phyloP scores from a whole-genome alignment of 1,284 basidiomycete species.

The Cutaneotrichosporon sp. region DNA sequence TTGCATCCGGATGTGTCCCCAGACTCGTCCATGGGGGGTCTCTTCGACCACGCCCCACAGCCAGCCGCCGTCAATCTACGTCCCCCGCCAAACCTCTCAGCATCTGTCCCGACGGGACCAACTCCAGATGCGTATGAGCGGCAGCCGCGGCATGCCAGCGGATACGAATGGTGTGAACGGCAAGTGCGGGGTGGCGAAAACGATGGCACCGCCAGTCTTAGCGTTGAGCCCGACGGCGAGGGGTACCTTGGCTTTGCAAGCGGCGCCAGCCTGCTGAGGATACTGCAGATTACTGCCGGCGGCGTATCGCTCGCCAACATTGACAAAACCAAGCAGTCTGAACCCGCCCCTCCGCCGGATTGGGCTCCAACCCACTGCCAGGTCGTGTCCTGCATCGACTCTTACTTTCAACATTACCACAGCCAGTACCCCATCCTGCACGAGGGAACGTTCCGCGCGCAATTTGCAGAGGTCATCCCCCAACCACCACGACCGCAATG shows the following conservation, averaged over 20 bases:
- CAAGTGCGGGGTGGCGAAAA: slow-evolving; percentile 1
- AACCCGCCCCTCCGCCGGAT: background rate
- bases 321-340: background rate
- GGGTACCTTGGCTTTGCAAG: slow-evolving; percentile 27
- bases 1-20: background rate
- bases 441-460: slow-evolving; percentile 27
- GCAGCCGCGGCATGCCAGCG: slow-evolving; percentile 12
- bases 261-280: slow-evolving; percentile 22
- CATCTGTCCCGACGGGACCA: background rate
- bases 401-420: slow-evolving; percentile 28
- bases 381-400: slow-evolving; percentile 14
- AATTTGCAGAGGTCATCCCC: slow-evolving; percentile 22
- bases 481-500: slow-evolving; percentile 20
- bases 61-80: background rate
- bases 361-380: slow-evolving; percentile 10
- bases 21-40: background rate
- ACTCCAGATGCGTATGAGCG: slow-evolving; percentile 15
- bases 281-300: slow-evolving; percentile 21
- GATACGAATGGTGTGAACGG: slow-evolving; percentile 25
- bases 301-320: slow-evolving; percentile 5
- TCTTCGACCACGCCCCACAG: slow-evolving; percentile 4
- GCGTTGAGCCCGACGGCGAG: slow-evolving; percentile 21
- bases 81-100: background rate
- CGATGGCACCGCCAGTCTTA: slow-evolving; percentile 25
- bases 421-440: slow-evolving; percentile 30